Conservation (phyloP, 805 yeast genomes). For the Monosporozyma yasuniensis region DNA sequence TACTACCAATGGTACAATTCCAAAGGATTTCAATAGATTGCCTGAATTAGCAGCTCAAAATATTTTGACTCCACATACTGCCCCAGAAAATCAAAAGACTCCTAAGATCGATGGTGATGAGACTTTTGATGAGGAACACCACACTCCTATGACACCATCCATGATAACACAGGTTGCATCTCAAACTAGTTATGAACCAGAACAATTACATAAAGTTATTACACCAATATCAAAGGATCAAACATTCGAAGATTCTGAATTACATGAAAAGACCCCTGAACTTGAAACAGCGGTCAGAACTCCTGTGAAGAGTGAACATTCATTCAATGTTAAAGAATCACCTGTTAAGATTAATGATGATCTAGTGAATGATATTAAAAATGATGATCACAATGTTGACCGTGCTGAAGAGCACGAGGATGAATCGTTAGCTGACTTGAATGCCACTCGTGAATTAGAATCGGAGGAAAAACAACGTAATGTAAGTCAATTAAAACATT, state of each 20-base stretch:
- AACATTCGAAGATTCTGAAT: neutral
- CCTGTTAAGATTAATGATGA: neutral
- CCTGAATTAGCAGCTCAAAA: slow-evolving; percentile 10
- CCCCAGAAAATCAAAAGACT: slow-evolving; percentile 9
- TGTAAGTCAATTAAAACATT: neutral
- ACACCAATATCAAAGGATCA: neutral
- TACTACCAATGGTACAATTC: neutral
- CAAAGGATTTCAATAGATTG: slow-evolving; percentile 3
- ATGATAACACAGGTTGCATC: neutral
- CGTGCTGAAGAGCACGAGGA: neutral
- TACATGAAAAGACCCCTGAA: neutral
- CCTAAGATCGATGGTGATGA: slow-evolving; percentile 5
- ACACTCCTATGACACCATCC: neutral
- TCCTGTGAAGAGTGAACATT: neutral
- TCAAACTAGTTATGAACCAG: neutral
- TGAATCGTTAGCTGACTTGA: neutral
- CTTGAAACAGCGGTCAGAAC: neutral
- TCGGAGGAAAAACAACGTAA: neutral
- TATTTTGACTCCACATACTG: slow-evolving; percentile 23
- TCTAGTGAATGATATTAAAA: neutral
- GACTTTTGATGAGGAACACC: neutral
- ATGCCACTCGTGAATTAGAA: neutral
- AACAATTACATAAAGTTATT: neutral
- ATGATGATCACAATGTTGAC: neutral
- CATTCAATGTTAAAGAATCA: neutral